phyloP scores from a whole-genome alignment of 768 basidiomycete species.

The Steccherinum ochraceum region DNA sequence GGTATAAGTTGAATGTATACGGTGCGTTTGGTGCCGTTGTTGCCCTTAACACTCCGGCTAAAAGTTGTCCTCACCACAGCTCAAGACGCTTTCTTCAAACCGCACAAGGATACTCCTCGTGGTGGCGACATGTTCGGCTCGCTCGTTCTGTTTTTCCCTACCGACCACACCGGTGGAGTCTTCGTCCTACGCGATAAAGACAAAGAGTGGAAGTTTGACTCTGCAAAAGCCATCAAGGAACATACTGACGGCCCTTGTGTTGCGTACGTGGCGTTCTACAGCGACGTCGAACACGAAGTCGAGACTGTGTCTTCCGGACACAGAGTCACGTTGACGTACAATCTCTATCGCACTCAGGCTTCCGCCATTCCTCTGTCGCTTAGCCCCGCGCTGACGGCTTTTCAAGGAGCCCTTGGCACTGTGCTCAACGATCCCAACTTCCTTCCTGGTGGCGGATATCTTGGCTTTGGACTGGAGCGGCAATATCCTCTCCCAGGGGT shows the following conservation, averaged over 20 bases:
- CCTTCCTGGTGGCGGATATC: constrained; percentile 31
- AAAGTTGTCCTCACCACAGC: constrained; percentile 18
- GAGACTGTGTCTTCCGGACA: constrained; percentile 32
- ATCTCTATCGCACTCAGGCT: constrained; percentile 27
- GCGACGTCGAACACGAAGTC: constrained; percentile 42
- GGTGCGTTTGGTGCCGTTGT: constrained; percentile 22
- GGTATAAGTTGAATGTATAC: constrained; percentile 44
- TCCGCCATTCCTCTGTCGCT: no score
- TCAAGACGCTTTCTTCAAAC: constrained; percentile 40
- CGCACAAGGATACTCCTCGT: constrained; percentile 44
- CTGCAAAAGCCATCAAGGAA: constrained; percentile 20
- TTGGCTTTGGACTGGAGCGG: constrained; percentile 35
- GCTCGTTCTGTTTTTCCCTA: constrained; percentile 43
- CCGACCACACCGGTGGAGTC: constrained; percentile 38
- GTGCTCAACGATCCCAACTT: constrained; percentile 27
- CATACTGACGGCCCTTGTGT: constrained; percentile 13
- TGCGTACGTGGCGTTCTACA: constrained; percentile 36
- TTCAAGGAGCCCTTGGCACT: constrained; percentile 21
- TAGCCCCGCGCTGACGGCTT: constrained; percentile 9
- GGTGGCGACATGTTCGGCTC: constrained; percentile 42
- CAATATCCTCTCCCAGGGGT: constrained; percentile 31
- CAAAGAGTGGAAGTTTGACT: constrained; percentile 32
- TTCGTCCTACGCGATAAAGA: constrained; percentile 25
- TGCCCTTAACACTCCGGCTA: not conserved
- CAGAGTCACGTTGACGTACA: constrained; percentile 40